Percentiles rank a stretch among this genome's conserved stretches.
Conservation (phyloP, 192 early-diverging fungal species). For the Linnemannia elongata region DNA sequence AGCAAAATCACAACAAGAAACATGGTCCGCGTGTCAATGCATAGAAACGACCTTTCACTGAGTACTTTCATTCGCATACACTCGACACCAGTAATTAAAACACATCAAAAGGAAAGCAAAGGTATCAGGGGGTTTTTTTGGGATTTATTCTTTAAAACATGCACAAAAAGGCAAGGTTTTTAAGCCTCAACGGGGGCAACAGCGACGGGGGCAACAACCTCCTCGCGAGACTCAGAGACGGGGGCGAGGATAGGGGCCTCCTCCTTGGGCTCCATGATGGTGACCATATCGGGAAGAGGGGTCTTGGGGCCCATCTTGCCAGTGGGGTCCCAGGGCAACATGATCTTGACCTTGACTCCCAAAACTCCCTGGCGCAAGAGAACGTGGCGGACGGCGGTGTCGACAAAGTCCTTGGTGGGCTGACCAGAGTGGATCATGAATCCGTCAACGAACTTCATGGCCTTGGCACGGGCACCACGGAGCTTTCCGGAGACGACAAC, state of each 20-base stretch:
- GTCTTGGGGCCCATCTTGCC: conserved; percentile 96
- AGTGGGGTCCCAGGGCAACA: conserved; percentile 91
- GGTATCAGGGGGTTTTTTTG: conserved; percentile 5
- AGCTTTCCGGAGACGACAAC: conserved; percentile 99
- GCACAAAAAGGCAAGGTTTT: conserved; percentile 37
- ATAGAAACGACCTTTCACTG: neutral
- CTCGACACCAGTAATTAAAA: neutral
- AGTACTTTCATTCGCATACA: neutral
- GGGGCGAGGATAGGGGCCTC: conserved; percentile 80
- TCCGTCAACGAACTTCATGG: conserved; percentile 99
- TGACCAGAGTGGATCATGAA: conserved; percentile 99
- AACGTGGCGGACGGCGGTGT: conserved; percentile 97
- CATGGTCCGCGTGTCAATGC: neutral
- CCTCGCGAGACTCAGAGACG: conserved; percentile 70
- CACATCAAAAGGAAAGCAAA: neutral
- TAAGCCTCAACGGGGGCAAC: conserved; percentile 56
- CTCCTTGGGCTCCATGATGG: conserved; percentile 94
- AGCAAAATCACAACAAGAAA: neutral
- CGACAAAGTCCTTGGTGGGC: conserved; percentile 96
- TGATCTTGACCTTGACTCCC: conserved; percentile 99
- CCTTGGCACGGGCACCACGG: conserved; percentile 99
- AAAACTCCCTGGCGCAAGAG: conserved; percentile 98
- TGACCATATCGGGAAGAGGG: conserved; percentile 95
- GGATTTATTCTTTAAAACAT: conserved; percentile 32
- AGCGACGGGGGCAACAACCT: conserved; percentile 48